These are phyloP conservation scores for Neurospora tetrasperma DNA, from an alignment of 495 filamentous ascomycete species.

Conservation along the genomic window DNA sequence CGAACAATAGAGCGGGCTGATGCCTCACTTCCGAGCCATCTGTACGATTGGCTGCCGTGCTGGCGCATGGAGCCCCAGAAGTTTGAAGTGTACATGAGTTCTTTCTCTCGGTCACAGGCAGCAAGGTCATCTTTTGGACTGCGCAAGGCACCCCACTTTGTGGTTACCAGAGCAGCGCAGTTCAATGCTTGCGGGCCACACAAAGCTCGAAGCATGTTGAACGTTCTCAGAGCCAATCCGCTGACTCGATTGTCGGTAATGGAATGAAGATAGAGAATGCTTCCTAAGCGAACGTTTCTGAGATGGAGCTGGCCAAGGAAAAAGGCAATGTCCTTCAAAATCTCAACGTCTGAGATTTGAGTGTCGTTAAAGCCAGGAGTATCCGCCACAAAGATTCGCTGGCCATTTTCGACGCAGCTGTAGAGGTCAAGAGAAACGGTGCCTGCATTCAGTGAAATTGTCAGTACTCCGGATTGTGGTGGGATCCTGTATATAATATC, in stretches of 20 bases:
- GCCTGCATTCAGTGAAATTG: background rate
- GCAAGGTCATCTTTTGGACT: background rate
- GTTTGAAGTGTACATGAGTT: background rate
- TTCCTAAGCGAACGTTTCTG: background rate
- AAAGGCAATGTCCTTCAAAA: constrained; percentile 30
- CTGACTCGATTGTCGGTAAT: constrained; percentile 1
- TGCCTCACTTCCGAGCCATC: background rate
- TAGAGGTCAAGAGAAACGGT: background rate
- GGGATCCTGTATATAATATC: background rate
- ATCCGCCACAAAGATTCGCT: constrained; percentile 24
- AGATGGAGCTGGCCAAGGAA: constrained; percentile 18
- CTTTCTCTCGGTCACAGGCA: background rate
- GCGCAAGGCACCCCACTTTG: background rate
- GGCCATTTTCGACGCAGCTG: constrained; percentile 11
- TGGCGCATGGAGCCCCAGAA: background rate
- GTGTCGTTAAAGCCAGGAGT: constrained; percentile 41
- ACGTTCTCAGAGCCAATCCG: background rate
- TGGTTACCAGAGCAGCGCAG: background rate
- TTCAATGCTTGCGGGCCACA: background rate
- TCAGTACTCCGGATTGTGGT: background rate
- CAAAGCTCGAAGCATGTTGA: background rate
- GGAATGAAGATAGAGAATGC: constrained; percentile 1
- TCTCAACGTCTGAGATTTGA: constrained; percentile 22
- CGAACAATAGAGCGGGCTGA: background rate
- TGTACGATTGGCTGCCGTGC: background rate